Conservation (phyloP, 805 yeast genomes). For the Wickerhamomyces tratensis region DNA sequence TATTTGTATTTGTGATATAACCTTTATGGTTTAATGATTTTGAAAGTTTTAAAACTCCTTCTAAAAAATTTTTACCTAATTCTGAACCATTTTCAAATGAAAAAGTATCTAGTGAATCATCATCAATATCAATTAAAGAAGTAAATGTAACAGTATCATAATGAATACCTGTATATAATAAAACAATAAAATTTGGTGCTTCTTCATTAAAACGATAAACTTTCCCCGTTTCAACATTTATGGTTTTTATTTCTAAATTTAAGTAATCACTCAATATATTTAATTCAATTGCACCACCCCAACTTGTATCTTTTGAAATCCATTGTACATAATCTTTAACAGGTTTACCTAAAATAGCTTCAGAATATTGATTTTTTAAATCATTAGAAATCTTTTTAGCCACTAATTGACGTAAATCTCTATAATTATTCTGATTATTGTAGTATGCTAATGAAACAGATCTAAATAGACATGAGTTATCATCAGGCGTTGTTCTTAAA, state of each 20-base stretch:
- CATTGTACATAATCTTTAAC: slow-evolving; percentile 43
- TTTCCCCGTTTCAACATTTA: slow-evolving; percentile 56
- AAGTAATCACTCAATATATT: slow-evolving; percentile 48
- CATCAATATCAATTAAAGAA: slow-evolving; percentile 15
- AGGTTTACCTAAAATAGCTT: slow-evolving; percentile 46
- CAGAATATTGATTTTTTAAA: slow-evolving; percentile 34
- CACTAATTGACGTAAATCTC: slow-evolving; percentile 42
- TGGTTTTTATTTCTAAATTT: slow-evolving; percentile 41
- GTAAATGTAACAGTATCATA: slow-evolving; percentile 51
- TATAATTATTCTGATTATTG: slow-evolving; percentile 32
- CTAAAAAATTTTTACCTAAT: slow-evolving; percentile 24
- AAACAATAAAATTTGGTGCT: slow-evolving; percentile 31
- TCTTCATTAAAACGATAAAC: slow-evolving; percentile 42
- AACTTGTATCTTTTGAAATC: slow-evolving; percentile 49
- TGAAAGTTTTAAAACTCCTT: slow-evolving; percentile 31
- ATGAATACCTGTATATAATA: slow-evolving; percentile 64
- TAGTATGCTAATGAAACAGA: slow-evolving; percentile 46
- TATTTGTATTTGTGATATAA: slow-evolving; percentile 56
- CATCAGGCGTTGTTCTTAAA: slow-evolving; percentile 59
- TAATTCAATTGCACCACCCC: slow-evolving; percentile 84
- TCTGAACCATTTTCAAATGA: slow-evolving; percentile 29
- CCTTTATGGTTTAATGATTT: slow-evolving; percentile 36
- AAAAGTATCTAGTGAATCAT: slow-evolving; percentile 25
- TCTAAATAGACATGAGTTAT: slow-evolving; percentile 70
- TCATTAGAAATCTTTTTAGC: slow-evolving; percentile 33